Evolutionary conservation across 2,329 filamentous ascomycete species (phyloP).

Genomic region (Tolypocladium sp.): DNA sequence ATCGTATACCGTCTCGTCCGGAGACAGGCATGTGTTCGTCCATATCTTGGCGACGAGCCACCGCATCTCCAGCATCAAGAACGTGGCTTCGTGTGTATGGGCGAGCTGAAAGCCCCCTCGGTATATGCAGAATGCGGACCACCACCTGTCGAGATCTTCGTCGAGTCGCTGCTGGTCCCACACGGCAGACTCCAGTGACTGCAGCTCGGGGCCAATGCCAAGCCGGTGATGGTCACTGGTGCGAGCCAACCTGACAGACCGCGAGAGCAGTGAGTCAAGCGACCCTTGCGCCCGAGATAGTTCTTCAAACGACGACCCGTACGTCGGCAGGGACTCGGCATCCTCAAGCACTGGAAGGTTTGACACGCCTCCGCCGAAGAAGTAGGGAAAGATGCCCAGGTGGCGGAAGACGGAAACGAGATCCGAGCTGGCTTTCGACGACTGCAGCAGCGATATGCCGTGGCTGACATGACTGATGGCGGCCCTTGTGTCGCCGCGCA

Average conservation of each 20-base stretch:
- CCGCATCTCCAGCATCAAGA: constrained; percentile 18
- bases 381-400: constrained; percentile 28
- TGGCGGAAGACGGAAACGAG: constrained; percentile 27
- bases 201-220: constrained; percentile 5
- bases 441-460: constrained; percentile 26
- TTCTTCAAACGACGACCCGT: not conserved
- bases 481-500: constrained; percentile 23
- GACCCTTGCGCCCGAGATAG: constrained; percentile 19
- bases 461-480: constrained; percentile 28
- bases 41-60: constrained; percentile 23
- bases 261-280: constrained; percentile 17
- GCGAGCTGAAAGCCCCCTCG: not conserved
- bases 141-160: constrained; percentile 18
- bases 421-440: constrained; percentile 12
- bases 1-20: constrained; percentile 25
- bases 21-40: constrained; percentile 17
- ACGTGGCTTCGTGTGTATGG: not conserved
- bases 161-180: constrained; percentile 12
- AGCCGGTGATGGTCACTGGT: constrained; percentile 16
- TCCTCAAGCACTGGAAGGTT: constrained; percentile 5
- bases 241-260: constrained; percentile 20
- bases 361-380: constrained; percentile 17
- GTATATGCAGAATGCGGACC: constrained; percentile 13
- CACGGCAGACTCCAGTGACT: constrained; percentile 7
- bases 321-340: not conserved